Evolutionary conservation across 2,329 filamentous ascomycete genomes (phyloP).

Genomic region (Thermoascus crustaceus): DNA sequence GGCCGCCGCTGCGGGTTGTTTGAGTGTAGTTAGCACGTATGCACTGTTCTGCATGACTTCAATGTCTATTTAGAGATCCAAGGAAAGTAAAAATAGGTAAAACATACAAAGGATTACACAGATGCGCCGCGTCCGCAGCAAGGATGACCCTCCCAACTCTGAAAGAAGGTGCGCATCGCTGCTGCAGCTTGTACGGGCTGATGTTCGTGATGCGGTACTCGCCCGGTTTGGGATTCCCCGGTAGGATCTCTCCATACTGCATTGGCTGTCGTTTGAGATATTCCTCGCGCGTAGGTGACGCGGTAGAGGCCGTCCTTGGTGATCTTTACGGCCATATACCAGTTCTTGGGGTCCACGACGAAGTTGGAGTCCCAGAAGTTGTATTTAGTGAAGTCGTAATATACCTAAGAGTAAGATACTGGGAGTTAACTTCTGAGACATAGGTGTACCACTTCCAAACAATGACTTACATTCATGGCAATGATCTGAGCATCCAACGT

Average conservation of each 20-base stretch:
- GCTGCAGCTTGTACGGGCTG: conserved; percentile 55
- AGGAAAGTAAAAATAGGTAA: too few relatives aligned
- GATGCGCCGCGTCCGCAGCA: conserved; percentile 54
- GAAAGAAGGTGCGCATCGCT: conserved; percentile 50
- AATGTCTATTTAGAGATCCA: too few relatives aligned
- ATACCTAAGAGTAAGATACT: too few relatives aligned
- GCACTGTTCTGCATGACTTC: too few relatives aligned
- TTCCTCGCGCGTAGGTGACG: conserved; percentile 53
- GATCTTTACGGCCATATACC: conserved; percentile 54
- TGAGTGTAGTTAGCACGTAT: neutral
- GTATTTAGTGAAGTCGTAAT: conserved; percentile 50
- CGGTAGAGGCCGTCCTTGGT: conserved; percentile 53
- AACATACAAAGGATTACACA: conserved; percentile 44
- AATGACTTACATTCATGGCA: conserved; percentile 51
- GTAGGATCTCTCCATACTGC: conserved; percentile 51
- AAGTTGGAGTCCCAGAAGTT: conserved; percentile 39
- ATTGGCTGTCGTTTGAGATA: conserved; percentile 44
- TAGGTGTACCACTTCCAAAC: too few relatives aligned
- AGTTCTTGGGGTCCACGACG: conserved; percentile 54
- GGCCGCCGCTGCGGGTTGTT: conserved; percentile 39
- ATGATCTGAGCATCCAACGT: conserved; percentile 55
- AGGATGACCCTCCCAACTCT: conserved; percentile 49
- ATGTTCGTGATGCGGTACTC: conserved; percentile 51
- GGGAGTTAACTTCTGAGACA: too few relatives aligned
- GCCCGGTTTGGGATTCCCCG: conserved; percentile 49